Conservation (phyloP, 2,329 filamentous ascomycete species). For the Fusarium sp. region DNA sequence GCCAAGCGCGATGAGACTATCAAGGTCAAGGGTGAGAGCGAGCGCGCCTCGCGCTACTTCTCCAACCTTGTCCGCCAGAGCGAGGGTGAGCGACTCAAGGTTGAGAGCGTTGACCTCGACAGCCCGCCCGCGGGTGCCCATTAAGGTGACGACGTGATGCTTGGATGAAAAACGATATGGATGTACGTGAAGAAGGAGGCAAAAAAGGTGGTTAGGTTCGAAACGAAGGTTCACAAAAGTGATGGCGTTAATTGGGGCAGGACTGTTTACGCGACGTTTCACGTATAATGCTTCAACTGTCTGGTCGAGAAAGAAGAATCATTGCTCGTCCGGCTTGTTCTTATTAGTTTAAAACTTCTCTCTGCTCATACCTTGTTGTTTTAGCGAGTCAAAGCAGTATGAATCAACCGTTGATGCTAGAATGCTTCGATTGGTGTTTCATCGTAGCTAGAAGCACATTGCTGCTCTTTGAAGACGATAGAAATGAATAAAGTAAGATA, state of each 20-base stretch:
- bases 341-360: slow-evolving; percentile 29
- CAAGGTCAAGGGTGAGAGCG: slow-evolving; percentile 85
- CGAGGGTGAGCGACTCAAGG: slow-evolving; percentile 61
- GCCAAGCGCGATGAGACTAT: slow-evolving; percentile 83
- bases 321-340: slow-evolving; percentile 28
- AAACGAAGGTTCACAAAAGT: slow-evolving; percentile 19
- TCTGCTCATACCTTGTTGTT: slow-evolving; percentile 31
- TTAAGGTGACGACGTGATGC: slow-evolving; percentile 35
- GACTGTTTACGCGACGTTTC: slow-evolving; percentile 14
- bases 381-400: slow-evolving; percentile 36
- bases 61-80: slow-evolving; percentile 80
- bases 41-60: slow-evolving; percentile 92
- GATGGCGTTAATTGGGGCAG: slow-evolving; percentile 35
- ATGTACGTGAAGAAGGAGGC: background rate
- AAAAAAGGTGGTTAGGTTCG: slow-evolving; percentile 5
- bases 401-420: slow-evolving; percentile 33
- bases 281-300: slow-evolving; percentile 20
- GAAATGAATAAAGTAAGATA: slow-evolving; percentile 25
- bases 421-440: slow-evolving; percentile 22
- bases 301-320: slow-evolving; percentile 28
- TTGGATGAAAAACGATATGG: slow-evolving; percentile 17
- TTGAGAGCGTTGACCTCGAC: slow-evolving; percentile 67
- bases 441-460: background rate
- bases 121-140: slow-evolving; percentile 57
- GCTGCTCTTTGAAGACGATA: slow-evolving; percentile 8